These are phyloP conservation scores for Cardamine occulta DNA, from an alignment of 345 rosid species.

Conservation along the genomic window DNA sequence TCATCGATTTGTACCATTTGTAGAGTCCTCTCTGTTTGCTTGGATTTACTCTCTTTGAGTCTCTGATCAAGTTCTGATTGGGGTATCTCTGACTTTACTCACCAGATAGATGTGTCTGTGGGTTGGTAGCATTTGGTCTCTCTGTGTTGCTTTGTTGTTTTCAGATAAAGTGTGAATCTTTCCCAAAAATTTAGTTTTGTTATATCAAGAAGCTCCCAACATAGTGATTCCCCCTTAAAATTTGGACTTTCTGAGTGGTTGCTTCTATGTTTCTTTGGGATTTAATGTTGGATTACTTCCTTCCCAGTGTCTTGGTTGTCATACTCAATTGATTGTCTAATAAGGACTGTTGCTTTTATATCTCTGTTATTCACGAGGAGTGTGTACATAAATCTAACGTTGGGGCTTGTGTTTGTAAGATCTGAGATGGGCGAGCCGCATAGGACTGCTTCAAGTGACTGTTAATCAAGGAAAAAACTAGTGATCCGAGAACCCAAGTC, in stretches of 20 bases:
- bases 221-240: not conserved
- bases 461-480: slow-evolving; percentile 77
- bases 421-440: slow-evolving; percentile 66
- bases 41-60: slow-evolving; percentile 1
- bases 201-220: too few species aligned
- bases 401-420: slow-evolving; percentile 22
- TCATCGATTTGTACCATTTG: slow-evolving; percentile 13
- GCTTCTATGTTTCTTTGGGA: not conserved
- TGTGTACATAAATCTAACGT: not conserved
- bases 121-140: slow-evolving; percentile 21
- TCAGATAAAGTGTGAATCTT: slow-evolving; percentile 9
- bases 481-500: slow-evolving; percentile 90
- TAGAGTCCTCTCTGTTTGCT: slow-evolving; percentile 23
- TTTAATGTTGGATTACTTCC: slow-evolving; percentile 15
- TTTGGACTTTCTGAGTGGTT: not conserved
- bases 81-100: not conserved
- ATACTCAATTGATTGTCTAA: slow-evolving; percentile 7
- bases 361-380: not conserved
- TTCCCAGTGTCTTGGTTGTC: slow-evolving; percentile 17
- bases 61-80: slow-evolving; percentile 21
- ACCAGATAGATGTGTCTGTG: not conserved
- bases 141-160: slow-evolving; percentile 16
- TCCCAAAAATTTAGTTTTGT: slow-evolving; percentile 11
- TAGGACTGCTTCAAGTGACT: slow-evolving; percentile 73
- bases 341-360: slow-evolving; percentile 25